Conservation (phyloP, 306 rosid genomes). For the Canavalia ensiformis region DNA sequence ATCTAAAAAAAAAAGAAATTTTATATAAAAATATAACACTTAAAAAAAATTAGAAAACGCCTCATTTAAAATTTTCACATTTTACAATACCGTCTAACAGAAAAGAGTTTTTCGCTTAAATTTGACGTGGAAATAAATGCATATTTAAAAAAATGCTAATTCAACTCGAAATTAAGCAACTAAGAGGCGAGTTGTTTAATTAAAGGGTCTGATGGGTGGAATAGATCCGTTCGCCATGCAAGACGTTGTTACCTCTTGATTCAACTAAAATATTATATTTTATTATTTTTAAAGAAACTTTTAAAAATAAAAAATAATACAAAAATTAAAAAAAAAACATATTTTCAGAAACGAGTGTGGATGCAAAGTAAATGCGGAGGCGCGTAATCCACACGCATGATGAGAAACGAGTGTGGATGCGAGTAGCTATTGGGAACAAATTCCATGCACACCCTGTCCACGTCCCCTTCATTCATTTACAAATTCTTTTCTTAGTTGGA, state of each 20-base stretch:
- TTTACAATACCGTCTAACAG: background rate
- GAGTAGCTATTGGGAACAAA: background rate
- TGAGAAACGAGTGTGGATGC: background rate
- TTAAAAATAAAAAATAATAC: background rate
- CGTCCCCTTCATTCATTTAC: conserved; percentile 17
- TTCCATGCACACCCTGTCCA: conserved; percentile 46
- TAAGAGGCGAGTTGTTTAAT: background rate
- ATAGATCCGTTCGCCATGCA: no score
- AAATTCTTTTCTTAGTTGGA: conserved; percentile 34
- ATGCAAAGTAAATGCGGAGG: background rate
- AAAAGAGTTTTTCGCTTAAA: background rate
- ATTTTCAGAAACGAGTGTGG: no score
- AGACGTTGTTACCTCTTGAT: no score
- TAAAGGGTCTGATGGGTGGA: no score
- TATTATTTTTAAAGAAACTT: no score
- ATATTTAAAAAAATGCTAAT: background rate
- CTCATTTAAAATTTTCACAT: no score
- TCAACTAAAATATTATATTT: no score
- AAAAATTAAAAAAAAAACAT: no score
- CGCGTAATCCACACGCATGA: background rate
- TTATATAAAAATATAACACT: no score
- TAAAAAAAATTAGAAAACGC: no score
- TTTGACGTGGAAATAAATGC: background rate
- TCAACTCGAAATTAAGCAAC: background rate
- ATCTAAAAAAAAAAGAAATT: no score